These are phyloP conservation scores for Ophiostoma fasciatum DNA, from an alignment of 2,329 filamentous ascomycete species.

Conservation along the genomic window DNA sequence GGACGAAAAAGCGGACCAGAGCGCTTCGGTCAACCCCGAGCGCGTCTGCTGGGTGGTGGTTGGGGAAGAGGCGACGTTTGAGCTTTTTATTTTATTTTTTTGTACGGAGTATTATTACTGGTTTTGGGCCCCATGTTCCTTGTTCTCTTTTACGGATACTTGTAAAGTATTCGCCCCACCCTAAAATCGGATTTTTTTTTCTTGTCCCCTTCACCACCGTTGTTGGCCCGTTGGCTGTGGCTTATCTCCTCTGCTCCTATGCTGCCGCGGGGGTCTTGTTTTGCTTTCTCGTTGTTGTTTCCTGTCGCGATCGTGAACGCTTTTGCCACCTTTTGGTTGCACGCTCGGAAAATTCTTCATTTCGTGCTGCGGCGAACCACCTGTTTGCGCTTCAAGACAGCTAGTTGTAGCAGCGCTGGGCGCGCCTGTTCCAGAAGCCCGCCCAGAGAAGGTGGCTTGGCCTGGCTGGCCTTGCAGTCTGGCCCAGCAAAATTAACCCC, in stretches of 20 bases:
- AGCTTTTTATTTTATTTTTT: not conserved
- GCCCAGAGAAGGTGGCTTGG: too few species aligned
- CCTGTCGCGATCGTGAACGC: not conserved
- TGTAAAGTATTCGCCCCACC: not conserved
- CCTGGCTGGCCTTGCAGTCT: too few species aligned
- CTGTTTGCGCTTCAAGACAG: too few species aligned
- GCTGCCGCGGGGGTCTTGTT: too few species aligned
- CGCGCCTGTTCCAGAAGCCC: too few species aligned
- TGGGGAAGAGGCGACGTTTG: too few species aligned
- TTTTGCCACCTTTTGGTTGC: not conserved
- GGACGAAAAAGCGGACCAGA: conserved; percentile 2
- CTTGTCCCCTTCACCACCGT: not conserved
- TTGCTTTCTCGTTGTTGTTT: not conserved
- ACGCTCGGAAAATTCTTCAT: too few species aligned
- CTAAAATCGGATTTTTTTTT: not conserved
- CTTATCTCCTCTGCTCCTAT: not conserved
- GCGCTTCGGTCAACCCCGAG: conserved; percentile 4
- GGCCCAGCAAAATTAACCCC: too few species aligned
- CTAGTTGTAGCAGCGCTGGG: too few species aligned
- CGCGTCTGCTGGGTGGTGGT: not conserved
- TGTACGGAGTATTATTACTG: not conserved
- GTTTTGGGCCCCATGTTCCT: too few species aligned
- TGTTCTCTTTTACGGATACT: not conserved
- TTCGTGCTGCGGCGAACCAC: too few species aligned
- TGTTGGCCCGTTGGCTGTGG: too few species aligned